A percentile compares a stretch with the other conserved stretches of the same genome.
These are phyloP conservation scores for Tylopilus sp. DNA, from an alignment of 1,284 basidiomycete genomes.

Conservation along the genomic window DNA sequence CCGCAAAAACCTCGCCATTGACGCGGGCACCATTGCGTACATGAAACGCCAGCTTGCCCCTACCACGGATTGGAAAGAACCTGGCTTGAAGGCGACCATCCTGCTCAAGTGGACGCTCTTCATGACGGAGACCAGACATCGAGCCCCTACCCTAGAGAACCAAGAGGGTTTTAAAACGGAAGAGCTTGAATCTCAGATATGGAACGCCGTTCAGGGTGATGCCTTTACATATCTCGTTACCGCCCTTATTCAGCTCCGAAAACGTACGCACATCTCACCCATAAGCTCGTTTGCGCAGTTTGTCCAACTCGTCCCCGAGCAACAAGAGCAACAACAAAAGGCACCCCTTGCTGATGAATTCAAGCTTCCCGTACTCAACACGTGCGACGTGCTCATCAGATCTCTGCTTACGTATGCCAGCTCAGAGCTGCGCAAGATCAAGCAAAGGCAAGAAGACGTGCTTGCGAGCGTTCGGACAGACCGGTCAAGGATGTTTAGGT, in stretches of 20 bases:
- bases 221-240: constrained; percentile 74
- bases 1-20: constrained; percentile 46
- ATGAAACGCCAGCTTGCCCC: constrained; percentile 59
- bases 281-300: constrained; percentile 46
- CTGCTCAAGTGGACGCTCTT: constrained; percentile 87
- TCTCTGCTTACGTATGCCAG: constrained; percentile 77
- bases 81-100: constrained; percentile 71
- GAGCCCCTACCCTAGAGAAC: constrained; percentile 63
- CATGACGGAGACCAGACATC: constrained; percentile 69
- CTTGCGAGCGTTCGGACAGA: constrained; percentile 61
- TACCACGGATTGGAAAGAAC: constrained; percentile 62
- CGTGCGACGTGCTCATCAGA: constrained; percentile 71
- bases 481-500: constrained; percentile 49
- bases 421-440: constrained; percentile 86
- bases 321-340: constrained; percentile 53
- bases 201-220: constrained; percentile 78
- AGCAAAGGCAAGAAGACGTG: constrained; percentile 87
- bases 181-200: constrained; percentile 76
- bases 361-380: constrained; percentile 57
- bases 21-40: constrained; percentile 44
- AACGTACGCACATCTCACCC: constrained; percentile 40
- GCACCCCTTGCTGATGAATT: constrained; percentile 66
- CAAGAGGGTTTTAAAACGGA: constrained; percentile 69
- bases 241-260: constrained; percentile 52
- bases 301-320: constrained; percentile 39